These are phyloP conservation scores for Raffaelea ambrosiae DNA, from an alignment of 2,329 filamentous ascomycete genomes.

Conservation along the genomic window DNA sequence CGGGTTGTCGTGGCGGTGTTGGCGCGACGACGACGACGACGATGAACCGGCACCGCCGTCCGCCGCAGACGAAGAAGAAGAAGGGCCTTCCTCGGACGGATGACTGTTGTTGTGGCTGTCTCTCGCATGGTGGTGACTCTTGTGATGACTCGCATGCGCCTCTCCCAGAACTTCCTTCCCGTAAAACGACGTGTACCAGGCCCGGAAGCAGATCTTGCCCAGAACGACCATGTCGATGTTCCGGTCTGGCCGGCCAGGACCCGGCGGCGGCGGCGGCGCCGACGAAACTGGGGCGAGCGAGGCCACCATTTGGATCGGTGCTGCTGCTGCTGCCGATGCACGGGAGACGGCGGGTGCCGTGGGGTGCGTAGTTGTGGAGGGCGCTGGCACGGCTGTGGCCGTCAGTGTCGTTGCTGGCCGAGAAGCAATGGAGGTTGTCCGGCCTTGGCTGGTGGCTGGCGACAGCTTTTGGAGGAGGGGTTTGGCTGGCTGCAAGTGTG, in stretches of 20 bases:
- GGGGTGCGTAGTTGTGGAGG: conserved; percentile 25
- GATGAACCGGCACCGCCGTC: conserved; percentile 15
- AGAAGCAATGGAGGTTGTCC: no score
- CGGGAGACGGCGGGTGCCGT: conserved; percentile 26
- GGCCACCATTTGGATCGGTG: conserved; percentile 5
- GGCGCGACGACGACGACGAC: conserved; percentile 14
- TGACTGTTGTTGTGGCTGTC: conserved; percentile 15
- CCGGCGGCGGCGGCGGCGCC: conserved; percentile 18
- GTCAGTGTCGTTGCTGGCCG: no score
- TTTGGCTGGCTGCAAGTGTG: no score
- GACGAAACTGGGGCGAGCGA: not conserved
- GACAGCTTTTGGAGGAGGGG: no score
- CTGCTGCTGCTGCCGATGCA: no score
- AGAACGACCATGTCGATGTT: conserved; percentile 84
- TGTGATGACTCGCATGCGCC: conserved; percentile 20
- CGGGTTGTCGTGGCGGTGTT: conserved; percentile 24
- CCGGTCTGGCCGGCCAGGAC: conserved; percentile 44
- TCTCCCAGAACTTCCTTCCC: conserved; percentile 59
- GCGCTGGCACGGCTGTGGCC: not conserved
- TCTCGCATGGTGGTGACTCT: not conserved
- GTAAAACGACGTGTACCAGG: conserved; percentile 93
- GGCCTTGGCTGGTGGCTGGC: no score
- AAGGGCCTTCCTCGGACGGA: no score
- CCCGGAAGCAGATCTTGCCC: conserved; percentile 73
- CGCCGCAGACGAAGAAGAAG: no score